Conservation (phyloP, 306 rosid species). For the Cajanus cajan region DNA sequence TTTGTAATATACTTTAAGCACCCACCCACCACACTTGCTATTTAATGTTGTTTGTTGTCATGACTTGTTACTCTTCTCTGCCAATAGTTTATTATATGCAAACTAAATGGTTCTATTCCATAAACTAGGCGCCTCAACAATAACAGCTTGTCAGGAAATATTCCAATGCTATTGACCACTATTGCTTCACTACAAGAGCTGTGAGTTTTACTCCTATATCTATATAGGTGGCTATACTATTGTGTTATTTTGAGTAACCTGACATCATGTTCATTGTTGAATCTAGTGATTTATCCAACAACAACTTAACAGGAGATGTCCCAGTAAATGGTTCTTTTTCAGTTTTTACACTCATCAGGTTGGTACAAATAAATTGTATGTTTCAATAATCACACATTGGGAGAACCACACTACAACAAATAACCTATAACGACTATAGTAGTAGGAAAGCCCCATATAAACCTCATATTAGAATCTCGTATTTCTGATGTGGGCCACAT, state of each 20-base stretch:
- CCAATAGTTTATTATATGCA: slow-evolving; percentile 8
- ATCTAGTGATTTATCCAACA: slow-evolving; percentile 86
- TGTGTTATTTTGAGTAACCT: slow-evolving; percentile 28
- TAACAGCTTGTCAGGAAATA: slow-evolving; percentile 69
- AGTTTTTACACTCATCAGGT: slow-evolving; percentile 89
- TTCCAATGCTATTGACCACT: slow-evolving; percentile 57
- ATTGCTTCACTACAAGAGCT: slow-evolving; percentile 67
- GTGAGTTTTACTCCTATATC: slow-evolving; percentile 56
- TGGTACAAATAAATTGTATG: slow-evolving; percentile 1
- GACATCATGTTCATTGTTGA: slow-evolving; percentile 28
- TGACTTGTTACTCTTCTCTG: not conserved
- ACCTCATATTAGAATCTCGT: not conserved
- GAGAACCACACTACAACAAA: not conserved
- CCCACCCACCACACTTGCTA: not conserved
- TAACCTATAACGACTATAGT: not conserved
- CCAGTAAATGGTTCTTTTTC: slow-evolving; percentile 85
- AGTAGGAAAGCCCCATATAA: no score
- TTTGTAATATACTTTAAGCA: no score
- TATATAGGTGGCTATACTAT: not conserved
- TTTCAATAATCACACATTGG: not conserved
- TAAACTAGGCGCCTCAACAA: slow-evolving; percentile 87
- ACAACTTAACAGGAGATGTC: slow-evolving; percentile 53
- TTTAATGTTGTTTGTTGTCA: slow-evolving; percentile 8
- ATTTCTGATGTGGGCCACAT: not conserved
- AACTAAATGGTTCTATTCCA: slow-evolving; percentile 37